These are phyloP conservation scores for Hansenula anomala DNA, from an alignment of 1,139 yeast genomes.

Conservation along the genomic window DNA sequence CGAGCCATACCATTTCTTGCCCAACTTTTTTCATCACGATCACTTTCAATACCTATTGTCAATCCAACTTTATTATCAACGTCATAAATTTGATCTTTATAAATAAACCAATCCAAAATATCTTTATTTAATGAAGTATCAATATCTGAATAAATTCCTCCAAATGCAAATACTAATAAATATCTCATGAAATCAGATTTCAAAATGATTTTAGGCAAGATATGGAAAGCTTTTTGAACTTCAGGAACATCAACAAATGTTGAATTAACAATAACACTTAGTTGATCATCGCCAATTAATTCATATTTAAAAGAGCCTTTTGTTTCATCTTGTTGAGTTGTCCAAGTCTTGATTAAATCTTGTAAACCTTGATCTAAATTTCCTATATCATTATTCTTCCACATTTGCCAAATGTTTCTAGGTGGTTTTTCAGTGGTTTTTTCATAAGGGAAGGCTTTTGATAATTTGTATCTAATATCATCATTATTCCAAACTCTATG, in stretches of 20 bases:
- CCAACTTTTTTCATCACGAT: slow-evolving; percentile 78
- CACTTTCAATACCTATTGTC: slow-evolving; percentile 85
- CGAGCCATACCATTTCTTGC: slow-evolving; percentile 56
- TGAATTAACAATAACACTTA: slow-evolving; percentile 55
- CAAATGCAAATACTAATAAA: slow-evolving; percentile 73
- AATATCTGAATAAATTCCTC: slow-evolving; percentile 86
- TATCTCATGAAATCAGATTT: slow-evolving; percentile 89
- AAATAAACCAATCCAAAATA: slow-evolving; percentile 8
- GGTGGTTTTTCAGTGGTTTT: slow-evolving; percentile 3
- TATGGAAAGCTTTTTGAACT: slow-evolving; percentile 66
- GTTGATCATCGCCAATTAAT: slow-evolving; percentile 64
- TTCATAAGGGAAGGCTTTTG: slow-evolving; percentile 12
- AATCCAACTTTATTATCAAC: slow-evolving; percentile 45
- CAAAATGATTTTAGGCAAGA: slow-evolving; percentile 70
- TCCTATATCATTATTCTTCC: slow-evolving; percentile 5
- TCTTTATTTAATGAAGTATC: slow-evolving; percentile 46
- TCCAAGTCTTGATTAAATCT: slow-evolving; percentile 3
- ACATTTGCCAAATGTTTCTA: slow-evolving; percentile 4
- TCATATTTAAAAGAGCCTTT: slow-evolving; percentile 2
- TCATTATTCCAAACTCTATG: slow-evolving; percentile 5
- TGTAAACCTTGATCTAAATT: slow-evolving; percentile 4
- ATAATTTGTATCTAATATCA: slow-evolving; percentile 8
- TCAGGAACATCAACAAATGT: slow-evolving; percentile 67
- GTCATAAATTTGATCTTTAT: slow-evolving; percentile 16
- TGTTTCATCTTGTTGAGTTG: neutral